These are phyloP conservation scores for Talaromyces albobiverticillius DNA, from an alignment of 2,329 filamentous ascomycete species.

Conservation along the genomic window DNA sequence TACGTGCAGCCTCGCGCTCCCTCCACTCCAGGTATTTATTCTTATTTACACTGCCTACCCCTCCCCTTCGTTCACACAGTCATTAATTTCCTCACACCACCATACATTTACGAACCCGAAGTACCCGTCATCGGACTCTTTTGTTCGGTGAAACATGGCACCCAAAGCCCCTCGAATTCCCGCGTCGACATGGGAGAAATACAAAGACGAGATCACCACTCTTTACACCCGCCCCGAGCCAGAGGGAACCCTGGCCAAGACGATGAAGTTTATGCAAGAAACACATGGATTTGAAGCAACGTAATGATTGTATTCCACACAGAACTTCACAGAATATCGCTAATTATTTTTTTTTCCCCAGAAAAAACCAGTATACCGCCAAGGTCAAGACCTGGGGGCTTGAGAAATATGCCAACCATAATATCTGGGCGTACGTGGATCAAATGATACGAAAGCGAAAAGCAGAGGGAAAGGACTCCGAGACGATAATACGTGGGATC, in stretches of 20 bases:
- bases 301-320: no score
- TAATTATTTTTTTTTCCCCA: not conserved
- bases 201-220: not conserved
- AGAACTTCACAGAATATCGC: not conserved
- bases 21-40: no score
- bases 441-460: not conserved
- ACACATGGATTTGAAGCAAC: not conserved
- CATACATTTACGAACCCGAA: no score
- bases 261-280: not conserved
- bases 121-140: no score
- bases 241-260: not conserved
- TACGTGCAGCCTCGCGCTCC: no score
- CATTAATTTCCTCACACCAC: no score
- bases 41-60: no score
- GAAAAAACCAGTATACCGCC: constrained; percentile 12
- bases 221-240: no score
- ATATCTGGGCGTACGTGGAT: constrained; percentile 1
- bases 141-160: not conserved
- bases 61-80: no score
- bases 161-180: not conserved
- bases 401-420: constrained; percentile 4
- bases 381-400: constrained; percentile 10
- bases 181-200: not conserved
- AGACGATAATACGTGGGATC: not conserved
- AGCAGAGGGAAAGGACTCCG: not conserved